These are phyloP conservation scores for Albizia julibrissin DNA, from an alignment of 306 rosid genomes.

Conservation along the genomic window DNA sequence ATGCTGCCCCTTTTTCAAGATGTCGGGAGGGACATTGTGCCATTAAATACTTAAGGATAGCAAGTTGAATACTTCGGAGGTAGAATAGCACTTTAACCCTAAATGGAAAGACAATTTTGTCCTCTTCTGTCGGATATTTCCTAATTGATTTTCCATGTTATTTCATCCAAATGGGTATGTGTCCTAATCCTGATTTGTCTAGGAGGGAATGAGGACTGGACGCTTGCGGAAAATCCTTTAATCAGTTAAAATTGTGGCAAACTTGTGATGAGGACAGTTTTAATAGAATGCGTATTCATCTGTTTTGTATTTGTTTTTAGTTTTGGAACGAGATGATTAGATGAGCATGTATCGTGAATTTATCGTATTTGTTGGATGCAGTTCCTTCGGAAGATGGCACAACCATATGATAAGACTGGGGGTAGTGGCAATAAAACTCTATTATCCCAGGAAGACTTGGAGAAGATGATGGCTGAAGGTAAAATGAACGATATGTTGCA, in stretches of 20 bases:
- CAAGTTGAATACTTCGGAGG: background rate
- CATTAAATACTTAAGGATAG: background rate
- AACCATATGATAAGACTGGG: conserved; percentile 88
- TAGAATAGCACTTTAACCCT: background rate
- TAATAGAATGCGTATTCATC: background rate
- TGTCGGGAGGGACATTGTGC: background rate
- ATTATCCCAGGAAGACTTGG: conserved; percentile 78
- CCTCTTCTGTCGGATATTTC: background rate
- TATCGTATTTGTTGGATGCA: conserved; percentile 43
- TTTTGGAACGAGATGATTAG: conserved; percentile 16
- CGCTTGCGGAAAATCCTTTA: background rate
- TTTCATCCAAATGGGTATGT: conserved; percentile 14
- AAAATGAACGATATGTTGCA: conserved; percentile 53
- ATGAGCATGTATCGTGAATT: conserved; percentile 7
- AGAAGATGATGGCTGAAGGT: conserved; percentile 68
- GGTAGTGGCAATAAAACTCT: conserved; percentile 71
- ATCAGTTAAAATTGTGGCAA: background rate
- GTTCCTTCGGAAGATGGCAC: conserved; percentile 97
- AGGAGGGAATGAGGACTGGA: background rate
- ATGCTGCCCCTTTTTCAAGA: background rate
- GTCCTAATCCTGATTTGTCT: background rate
- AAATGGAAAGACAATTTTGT: background rate
- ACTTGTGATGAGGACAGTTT: background rate
- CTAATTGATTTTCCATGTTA: background rate
- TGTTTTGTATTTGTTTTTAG: background rate